These are phyloP conservation scores for Cucurbita pepo DNA, from an alignment of 306 rosid species.

Conservation along the genomic window DNA sequence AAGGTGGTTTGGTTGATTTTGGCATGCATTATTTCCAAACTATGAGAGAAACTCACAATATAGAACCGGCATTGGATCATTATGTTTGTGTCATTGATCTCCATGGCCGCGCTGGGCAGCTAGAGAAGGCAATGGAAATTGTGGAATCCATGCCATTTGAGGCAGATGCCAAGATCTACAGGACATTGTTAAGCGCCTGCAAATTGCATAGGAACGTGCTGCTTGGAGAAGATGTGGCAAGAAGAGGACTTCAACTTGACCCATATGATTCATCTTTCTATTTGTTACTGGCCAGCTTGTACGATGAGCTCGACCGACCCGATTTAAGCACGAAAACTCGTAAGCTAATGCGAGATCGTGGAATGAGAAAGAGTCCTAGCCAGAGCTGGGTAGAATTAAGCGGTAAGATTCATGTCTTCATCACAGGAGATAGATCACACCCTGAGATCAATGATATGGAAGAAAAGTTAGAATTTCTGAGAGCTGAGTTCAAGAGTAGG, in stretches of 20 bases:
- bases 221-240: conserved; percentile 51
- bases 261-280: conserved; percentile 47
- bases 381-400: conserved; percentile 44
- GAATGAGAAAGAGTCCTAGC: conserved; percentile 31
- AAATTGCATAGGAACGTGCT: conserved; percentile 34
- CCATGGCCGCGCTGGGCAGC: conserved; percentile 42
- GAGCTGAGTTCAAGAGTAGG: conserved; percentile 18
- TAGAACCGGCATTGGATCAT: conserved; percentile 39
- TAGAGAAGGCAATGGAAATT: conserved; percentile 49
- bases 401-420: conserved; percentile 29
- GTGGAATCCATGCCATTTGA: conserved; percentile 36
- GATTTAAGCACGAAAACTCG: conserved; percentile 42
- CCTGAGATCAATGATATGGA: conserved; percentile 19
- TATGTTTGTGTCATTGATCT: conserved; percentile 45
- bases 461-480: conserved; percentile 23
- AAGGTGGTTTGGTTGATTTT: conserved; percentile 29
- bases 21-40: conserved; percentile 44
- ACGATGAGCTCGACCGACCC: conserved; percentile 28
- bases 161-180: conserved; percentile 34
- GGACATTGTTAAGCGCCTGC: conserved; percentile 49
- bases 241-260: conserved; percentile 45
- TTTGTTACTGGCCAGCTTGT: conserved; percentile 39
- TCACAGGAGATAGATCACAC: conserved; percentile 23
- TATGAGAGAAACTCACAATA: conserved; percentile 28
- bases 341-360: conserved; percentile 38